Conservation (phyloP, 768 basidiomycete genomes). For the Flagelloscypha sp. region DNA sequence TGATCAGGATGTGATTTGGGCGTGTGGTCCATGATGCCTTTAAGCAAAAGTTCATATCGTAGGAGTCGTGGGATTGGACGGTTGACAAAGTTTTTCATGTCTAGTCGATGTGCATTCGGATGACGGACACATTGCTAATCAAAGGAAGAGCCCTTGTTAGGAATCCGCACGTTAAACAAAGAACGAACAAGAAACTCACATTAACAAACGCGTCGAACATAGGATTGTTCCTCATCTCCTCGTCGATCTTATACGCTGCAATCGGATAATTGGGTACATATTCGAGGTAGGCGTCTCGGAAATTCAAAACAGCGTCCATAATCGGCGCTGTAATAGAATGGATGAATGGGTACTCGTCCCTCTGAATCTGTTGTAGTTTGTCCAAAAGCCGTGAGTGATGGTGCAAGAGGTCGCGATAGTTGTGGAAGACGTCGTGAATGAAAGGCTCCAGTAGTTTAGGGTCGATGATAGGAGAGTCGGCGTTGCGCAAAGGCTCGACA, state of each 20-base stretch:
- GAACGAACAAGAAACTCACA: slow-evolving; percentile 30
- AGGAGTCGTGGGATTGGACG: slow-evolving; percentile 85
- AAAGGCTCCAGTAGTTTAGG: slow-evolving; percentile 65
- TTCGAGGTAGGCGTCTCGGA: slow-evolving; percentile 87
- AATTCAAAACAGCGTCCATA: slow-evolving; percentile 85
- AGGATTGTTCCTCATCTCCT: slow-evolving; percentile 77
- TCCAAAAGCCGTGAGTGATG: slow-evolving; percentile 75
- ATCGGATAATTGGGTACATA: slow-evolving; percentile 93
- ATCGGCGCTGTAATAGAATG: slow-evolving; percentile 75
- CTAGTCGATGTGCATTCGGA: slow-evolving; percentile 70
- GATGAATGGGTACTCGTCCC: slow-evolving; percentile 78
- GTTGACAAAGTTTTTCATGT: slow-evolving; percentile 91
- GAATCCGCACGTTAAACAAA: slow-evolving; percentile 28
- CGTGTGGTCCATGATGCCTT: slow-evolving; percentile 70
- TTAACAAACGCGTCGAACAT: slow-evolving; percentile 80
- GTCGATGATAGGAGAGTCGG: slow-evolving; percentile 73
- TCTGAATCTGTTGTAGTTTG: slow-evolving; percentile 77
- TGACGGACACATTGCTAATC: slow-evolving; percentile 46
- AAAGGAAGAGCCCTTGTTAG: slow-evolving; percentile 1
- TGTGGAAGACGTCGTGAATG: slow-evolving; percentile 84
- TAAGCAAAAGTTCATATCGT: slow-evolving; percentile 81
- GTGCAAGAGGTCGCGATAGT: slow-evolving; percentile 64
- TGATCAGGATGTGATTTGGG: slow-evolving; percentile 71
- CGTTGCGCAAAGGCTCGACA: slow-evolving; percentile 60
- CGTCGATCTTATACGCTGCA: slow-evolving; percentile 79